These are phyloP conservation scores for Lachnellula cervina DNA, from an alignment of 2,329 filamentous ascomycete species.

Conservation along the genomic window DNA sequence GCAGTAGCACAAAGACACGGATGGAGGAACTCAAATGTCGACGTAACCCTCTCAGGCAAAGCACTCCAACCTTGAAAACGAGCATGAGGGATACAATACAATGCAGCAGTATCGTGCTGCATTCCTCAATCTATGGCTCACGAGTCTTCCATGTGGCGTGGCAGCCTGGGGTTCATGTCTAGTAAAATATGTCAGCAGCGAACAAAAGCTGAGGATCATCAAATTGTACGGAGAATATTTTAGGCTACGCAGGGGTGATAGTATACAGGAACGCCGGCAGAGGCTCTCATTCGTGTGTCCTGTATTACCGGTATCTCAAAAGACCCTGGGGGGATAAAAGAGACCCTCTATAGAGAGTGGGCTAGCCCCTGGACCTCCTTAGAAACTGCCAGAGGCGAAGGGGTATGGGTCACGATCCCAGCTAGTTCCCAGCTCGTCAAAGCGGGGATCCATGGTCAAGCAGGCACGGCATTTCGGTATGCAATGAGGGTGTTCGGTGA, in stretches of 20 bases:
- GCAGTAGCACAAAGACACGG: no score
- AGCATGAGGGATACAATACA: neutral
- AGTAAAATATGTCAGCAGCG: slow-evolving; percentile 8
- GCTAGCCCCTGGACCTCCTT: neutral
- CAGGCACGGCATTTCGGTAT: neutral
- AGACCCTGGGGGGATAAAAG: neutral
- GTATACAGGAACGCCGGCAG: neutral
- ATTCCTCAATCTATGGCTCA: slow-evolving; percentile 2
- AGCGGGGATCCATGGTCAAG: neutral
- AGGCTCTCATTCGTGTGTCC: neutral
- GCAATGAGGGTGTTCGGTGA: neutral
- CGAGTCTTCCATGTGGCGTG: slow-evolving; percentile 6
- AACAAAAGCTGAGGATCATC: slow-evolving; percentile 1
- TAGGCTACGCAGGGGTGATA: neutral
- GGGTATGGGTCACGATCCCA: neutral
- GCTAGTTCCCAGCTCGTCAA: neutral
- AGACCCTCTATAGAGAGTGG: neutral
- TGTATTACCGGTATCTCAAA: neutral
- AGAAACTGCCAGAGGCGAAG: neutral
- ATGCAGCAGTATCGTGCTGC: neutral
- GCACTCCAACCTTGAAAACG: neutral
- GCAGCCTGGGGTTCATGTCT: slow-evolving; percentile 10
- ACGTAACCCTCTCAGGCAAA: neutral
- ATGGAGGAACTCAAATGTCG: no score
- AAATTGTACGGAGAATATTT: neutral